Evolutionary conservation across 139 green algal genomes (phyloP), one percentile per base, ranked within the genome.

Genomic region (Chlorella sp.): DNA sequence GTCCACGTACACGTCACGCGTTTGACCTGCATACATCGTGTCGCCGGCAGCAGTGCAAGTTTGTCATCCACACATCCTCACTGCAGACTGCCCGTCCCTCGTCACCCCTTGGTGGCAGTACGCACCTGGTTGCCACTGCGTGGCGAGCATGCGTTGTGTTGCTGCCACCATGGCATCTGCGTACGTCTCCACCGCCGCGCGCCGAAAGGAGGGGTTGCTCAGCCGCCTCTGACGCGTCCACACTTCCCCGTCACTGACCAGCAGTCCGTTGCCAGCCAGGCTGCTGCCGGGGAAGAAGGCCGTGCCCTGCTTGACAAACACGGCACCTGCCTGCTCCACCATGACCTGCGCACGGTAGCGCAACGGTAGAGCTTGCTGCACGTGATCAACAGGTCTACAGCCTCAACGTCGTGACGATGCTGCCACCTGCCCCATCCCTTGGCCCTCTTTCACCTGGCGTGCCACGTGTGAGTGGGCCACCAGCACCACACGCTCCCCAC

Each of bases 211-310:
- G 0, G 93, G 92, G 72, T 93, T 96, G 68, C 80, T 77, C 27
- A 97, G 85, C 55, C 89, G 84, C 29, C 93, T 77, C 81, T 97
- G 93, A 29, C 90, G 75, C 61, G 72, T 70, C 92, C 92, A 97
- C 23, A 87, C 31, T 1, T 88, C 82, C 2, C 93, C 93, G 74
- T 97, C 93, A 69, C 78, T 90, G 31, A 93, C 88, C 14, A 95
- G 77, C 77, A 95, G 79, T 1, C 90, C 89, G 70, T 96, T 89
- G 35, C 93, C 93, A 10, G 55, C 55, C 55, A 64, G 24, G 27
- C 55, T 73, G 68, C 68, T 73, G 68, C 88, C 88, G 0, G 93
- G 93, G 73, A 97, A 96, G 72, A 97, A 96, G 0, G 92, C 93
- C 22, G 93, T 97, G 27, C 93, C 93, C 22, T 88, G 73, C 83